Conservation (phyloP, 768 basidiomycete genomes). For the Amanita subjunquillea region DNA sequence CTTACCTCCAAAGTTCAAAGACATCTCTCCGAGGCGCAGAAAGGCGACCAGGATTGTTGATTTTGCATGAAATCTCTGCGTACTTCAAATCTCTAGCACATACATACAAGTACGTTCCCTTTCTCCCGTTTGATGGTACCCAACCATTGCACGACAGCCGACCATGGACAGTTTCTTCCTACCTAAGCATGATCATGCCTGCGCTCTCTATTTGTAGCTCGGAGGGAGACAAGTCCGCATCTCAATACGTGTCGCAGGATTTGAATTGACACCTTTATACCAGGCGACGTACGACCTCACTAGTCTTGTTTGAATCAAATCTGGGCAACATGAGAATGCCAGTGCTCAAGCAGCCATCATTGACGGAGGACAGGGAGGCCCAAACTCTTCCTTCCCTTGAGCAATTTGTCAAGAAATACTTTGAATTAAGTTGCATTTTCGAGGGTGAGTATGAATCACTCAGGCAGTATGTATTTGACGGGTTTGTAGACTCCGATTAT, state of each 20-base stretch:
- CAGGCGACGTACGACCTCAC: background rate
- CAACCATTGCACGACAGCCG: background rate
- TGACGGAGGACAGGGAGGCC: slow-evolving; percentile 1
- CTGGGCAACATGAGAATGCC: slow-evolving; percentile 35
- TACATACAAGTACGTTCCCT: background rate
- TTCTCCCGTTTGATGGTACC: background rate
- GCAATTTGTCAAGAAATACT: slow-evolving; percentile 35
- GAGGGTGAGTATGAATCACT: slow-evolving; percentile 14
- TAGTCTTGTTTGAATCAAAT: slow-evolving; percentile 47
- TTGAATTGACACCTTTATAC: background rate
- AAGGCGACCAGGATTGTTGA: slow-evolving; percentile 6
- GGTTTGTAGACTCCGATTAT: background rate
- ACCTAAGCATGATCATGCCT: slow-evolving; percentile 12
- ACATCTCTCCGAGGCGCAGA: background rate
- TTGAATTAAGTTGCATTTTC: slow-evolving; percentile 33
- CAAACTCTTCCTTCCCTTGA: slow-evolving; percentile 16
- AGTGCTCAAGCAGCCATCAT: slow-evolving; percentile 23
- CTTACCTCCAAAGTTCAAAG: background rate
- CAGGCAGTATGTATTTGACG: background rate
- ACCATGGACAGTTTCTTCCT: slow-evolving; percentile 17
- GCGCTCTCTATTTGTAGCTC: slow-evolving; percentile 13
- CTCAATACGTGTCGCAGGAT: background rate
- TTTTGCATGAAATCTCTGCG: slow-evolving; percentile 49
- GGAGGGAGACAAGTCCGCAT: slow-evolving; percentile 8
- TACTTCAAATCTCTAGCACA: slow-evolving; percentile 27